Percentiles rank a stretch among this genome's conserved stretches.
phyloP scores from a whole-genome alignment of 345 rosid species.

The Camelina sativa region DNA sequence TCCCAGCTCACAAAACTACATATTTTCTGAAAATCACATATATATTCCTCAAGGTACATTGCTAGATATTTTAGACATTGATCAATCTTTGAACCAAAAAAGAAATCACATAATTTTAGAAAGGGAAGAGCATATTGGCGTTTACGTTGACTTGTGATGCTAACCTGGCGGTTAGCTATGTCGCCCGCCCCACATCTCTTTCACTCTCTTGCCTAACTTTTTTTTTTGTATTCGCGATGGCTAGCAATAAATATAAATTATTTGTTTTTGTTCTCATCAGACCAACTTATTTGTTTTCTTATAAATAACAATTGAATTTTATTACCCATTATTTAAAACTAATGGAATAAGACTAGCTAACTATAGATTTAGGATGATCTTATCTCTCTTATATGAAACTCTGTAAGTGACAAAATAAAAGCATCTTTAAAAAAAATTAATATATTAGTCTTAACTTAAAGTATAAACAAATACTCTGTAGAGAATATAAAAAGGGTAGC shows the following conservation, averaged over 20 bases:
- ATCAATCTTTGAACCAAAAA: neutral
- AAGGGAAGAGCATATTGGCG: neutral
- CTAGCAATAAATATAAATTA: constrained; percentile 6
- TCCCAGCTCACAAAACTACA: too few species aligned
- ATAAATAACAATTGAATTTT: constrained; percentile 6
- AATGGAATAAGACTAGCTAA: constrained; percentile 31
- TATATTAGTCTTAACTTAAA: neutral
- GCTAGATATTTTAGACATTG: neutral
- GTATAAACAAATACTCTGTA: neutral
- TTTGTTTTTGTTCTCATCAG: neutral
- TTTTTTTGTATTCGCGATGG: constrained; percentile 27
- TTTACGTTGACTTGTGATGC: constrained; percentile 31
- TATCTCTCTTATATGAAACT: neutral
- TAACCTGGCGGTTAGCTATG: constrained; percentile 19
- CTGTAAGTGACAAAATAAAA: neutral
- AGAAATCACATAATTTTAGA: neutral
- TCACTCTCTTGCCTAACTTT: constrained; percentile 31
- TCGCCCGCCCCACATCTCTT: constrained; percentile 27
- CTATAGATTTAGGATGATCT: neutral
- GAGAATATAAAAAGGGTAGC: neutral
- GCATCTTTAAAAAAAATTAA: neutral
- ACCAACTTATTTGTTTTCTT: constrained; percentile 12
- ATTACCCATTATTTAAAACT: neutral
- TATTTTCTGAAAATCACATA: too few species aligned
- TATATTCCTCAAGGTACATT: neutral